These are phyloP conservation scores for Moniliella sp. DNA, from an alignment of 1,284 basidiomycete genomes.

Conservation along the genomic window DNA sequence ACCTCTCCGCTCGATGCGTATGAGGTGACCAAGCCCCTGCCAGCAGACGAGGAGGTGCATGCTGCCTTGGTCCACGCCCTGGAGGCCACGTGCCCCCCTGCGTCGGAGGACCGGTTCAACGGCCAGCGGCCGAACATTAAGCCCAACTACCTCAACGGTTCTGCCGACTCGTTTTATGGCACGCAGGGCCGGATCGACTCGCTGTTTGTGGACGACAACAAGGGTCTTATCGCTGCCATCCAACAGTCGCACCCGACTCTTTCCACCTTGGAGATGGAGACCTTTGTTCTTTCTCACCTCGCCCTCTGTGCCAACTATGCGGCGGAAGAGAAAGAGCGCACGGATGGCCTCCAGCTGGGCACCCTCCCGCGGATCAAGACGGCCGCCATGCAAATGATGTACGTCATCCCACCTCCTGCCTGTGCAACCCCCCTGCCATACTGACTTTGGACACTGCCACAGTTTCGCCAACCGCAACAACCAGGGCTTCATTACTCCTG, in stretches of 20 bases:
- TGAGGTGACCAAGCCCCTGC: conserved; percentile 48
- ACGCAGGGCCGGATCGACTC: conserved; percentile 54
- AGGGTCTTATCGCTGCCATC: conserved; percentile 45
- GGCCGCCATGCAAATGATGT: conserved; percentile 56
- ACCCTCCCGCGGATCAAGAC: conserved; percentile 47
- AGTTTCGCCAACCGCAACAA: conserved; percentile 52
- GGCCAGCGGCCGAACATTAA: background rate
- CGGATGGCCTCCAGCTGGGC: no score
- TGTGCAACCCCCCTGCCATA: background rate
- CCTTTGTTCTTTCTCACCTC: conserved; percentile 26
- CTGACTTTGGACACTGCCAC: background rate
- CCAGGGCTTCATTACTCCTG: conserved; percentile 54
- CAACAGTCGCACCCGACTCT: conserved; percentile 9
- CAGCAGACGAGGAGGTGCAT: conserved; percentile 43
- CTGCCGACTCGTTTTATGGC: conserved; percentile 48
- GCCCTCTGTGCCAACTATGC: conserved; percentile 10
- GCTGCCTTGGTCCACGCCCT: conserved; percentile 14
- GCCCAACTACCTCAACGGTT: background rate
- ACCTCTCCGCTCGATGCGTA: conserved; percentile 39
- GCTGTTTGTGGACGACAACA: conserved; percentile 55
- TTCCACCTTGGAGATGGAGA: conserved; percentile 45
- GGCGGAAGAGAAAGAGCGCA: background rate
- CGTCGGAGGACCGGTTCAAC: conserved; percentile 2
- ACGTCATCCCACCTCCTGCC: no score
- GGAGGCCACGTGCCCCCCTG: conserved; percentile 3